Conservation (phyloP, 2,329 filamentous ascomycete genomes). For the Clonostachys rosea region DNA sequence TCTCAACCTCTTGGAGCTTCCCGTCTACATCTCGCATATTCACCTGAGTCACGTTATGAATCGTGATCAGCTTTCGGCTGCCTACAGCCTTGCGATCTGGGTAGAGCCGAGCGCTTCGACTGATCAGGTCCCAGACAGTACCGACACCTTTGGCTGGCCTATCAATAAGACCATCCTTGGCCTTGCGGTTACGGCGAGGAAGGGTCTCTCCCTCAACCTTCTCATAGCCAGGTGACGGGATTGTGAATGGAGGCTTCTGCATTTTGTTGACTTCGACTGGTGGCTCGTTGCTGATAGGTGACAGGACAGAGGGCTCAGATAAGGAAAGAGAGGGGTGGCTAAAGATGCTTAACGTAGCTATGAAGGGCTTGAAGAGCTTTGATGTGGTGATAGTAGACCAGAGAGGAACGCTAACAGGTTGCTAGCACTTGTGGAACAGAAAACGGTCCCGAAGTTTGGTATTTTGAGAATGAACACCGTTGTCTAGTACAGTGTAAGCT, state of each 20-base stretch:
- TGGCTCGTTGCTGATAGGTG: too few species aligned
- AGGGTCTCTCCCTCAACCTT: constrained; percentile 78
- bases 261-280: constrained; percentile 38
- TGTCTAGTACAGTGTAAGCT: too few species aligned
- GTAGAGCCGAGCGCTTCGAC: constrained; percentile 59
- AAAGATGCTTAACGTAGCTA: too few species aligned
- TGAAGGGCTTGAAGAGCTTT: too few species aligned
- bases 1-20: constrained; percentile 73
- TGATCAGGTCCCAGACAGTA: constrained; percentile 77
- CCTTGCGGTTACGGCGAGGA: constrained; percentile 68
- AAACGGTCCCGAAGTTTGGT: too few species aligned
- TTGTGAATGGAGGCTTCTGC: constrained; percentile 69
- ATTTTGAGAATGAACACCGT: too few species aligned
- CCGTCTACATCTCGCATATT: constrained; percentile 85
- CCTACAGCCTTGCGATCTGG: constrained; percentile 64
- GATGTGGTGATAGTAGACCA: too few species aligned
- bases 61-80: constrained; percentile 67
- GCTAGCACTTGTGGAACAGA: too few species aligned
- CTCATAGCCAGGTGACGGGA: constrained; percentile 65
- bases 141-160: constrained; percentile 64
- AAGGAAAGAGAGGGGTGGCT: too few species aligned
- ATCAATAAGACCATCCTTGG: constrained; percentile 65
- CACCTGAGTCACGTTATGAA: constrained; percentile 83
- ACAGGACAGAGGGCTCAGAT: too few species aligned
- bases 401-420: too few species aligned